Percentiles rank a stretch among this genome's conserved stretches.
Evolutionary conservation across 2,329 filamentous ascomycete species (phyloP).

Genomic region (Hypomyces rosellus): DNA sequence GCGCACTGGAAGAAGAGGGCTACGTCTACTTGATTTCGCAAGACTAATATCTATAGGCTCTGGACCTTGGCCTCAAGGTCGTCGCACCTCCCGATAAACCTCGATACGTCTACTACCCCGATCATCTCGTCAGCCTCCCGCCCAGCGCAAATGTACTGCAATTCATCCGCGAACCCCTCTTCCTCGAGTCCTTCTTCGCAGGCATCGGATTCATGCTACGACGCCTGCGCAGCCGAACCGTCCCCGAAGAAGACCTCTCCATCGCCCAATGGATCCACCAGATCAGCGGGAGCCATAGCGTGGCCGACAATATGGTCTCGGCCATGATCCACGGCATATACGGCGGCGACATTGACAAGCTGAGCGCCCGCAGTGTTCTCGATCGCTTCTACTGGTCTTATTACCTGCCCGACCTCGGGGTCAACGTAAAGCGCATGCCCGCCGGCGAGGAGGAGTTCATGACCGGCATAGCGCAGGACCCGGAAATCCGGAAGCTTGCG

Average conservation of each 20-base stretch:
- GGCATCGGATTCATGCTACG: constrained; percentile 21
- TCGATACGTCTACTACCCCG: constrained; percentile 83
- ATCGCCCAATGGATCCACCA: constrained; percentile 31
- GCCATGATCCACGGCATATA: constrained; percentile 83
- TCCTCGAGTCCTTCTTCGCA: constrained; percentile 24
- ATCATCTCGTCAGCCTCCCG: constrained; percentile 48
- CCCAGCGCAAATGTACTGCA: constrained; percentile 21
- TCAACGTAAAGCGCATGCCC: constrained; percentile 39
- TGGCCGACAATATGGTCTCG: constrained; percentile 69
- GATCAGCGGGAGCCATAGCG: constrained; percentile 22
- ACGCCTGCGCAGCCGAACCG: constrained; percentile 13
- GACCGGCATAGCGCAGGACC: constrained; percentile 21
- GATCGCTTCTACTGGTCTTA: constrained; percentile 26
- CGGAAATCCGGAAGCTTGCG: constrained; percentile 25
- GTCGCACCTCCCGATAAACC: constrained; percentile 39
- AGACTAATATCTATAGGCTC: constrained; percentile 17
- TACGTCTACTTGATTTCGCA: no score
- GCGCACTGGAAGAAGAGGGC: constrained; percentile 21
- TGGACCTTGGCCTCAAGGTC: constrained; percentile 37
- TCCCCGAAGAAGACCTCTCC: constrained; percentile 26
- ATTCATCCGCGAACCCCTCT: constrained; percentile 27
- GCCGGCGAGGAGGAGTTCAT: constrained; percentile 24
- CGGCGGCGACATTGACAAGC: constrained; percentile 75
- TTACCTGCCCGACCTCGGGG: constrained; percentile 20
- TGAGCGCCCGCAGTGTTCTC: constrained; percentile 62